phyloP scores from a whole-genome alignment of 192 early-diverging fungal species.

The Mortierella claussenii region DNA sequence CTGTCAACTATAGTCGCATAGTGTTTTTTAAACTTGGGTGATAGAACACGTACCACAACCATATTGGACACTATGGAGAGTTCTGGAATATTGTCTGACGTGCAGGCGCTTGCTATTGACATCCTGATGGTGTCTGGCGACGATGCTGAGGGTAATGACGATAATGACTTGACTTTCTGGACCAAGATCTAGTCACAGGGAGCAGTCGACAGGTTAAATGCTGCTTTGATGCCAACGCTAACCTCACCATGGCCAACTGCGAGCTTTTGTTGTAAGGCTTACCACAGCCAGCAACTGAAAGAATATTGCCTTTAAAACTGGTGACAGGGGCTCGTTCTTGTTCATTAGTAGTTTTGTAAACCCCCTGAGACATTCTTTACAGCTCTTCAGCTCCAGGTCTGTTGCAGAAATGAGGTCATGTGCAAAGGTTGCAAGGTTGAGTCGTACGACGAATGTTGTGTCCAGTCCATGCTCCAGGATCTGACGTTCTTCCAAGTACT shows the following conservation, averaged over 20 bases:
- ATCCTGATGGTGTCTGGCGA: neutral
- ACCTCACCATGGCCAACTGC: too few relatives aligned
- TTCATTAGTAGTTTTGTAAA: neutral
- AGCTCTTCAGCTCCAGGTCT: neutral
- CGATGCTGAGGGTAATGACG: neutral
- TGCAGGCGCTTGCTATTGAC: neutral
- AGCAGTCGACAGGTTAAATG: too few relatives aligned
- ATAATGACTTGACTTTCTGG: neutral
- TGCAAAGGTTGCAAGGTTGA: slow-evolving; percentile 28
- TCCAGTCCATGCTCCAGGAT: slow-evolving; percentile 8
- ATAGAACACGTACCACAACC: slow-evolving; percentile 7
- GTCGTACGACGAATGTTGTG: neutral
- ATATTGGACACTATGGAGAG: neutral
- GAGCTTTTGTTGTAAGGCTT: too few relatives aligned
- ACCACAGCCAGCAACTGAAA: slow-evolving; percentile 7
- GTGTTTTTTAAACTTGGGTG: too few relatives aligned
- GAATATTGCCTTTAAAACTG: neutral
- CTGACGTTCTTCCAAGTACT: slow-evolving; percentile 1
- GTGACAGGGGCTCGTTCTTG: neutral
- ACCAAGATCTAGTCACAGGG: neutral
- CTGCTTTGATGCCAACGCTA: too few relatives aligned
- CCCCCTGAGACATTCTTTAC: slow-evolving; percentile 4
- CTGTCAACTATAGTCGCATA: too few relatives aligned
- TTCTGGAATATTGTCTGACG: slow-evolving; percentile 7
- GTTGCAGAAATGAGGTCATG: neutral